A percentile compares a stretch with the other conserved stretches of the same genome.
Conservation (phyloP, 768 basidiomycete species). For the Mycena olivaceomarginata region DNA sequence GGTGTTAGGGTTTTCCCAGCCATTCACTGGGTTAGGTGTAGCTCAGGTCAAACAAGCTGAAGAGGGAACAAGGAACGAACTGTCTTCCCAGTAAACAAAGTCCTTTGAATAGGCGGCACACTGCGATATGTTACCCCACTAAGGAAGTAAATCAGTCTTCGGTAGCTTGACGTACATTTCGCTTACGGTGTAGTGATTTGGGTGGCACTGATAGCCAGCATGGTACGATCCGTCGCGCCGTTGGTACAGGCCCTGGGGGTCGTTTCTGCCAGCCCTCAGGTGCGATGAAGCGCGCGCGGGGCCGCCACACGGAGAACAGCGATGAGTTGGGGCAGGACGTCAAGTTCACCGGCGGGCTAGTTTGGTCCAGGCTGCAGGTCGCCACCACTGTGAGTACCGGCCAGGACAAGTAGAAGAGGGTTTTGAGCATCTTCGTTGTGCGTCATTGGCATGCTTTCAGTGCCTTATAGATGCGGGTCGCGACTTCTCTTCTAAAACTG, state of each 20-base stretch:
- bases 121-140: constrained; percentile 40
- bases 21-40: constrained; percentile 22
- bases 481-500: neutral
- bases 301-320: constrained; percentile 40
- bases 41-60: neutral
- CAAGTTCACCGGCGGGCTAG: constrained; percentile 22
- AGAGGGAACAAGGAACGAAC: constrained; percentile 4
- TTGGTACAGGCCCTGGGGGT: constrained; percentile 39
- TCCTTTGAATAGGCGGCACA: constrained; percentile 39
- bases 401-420: constrained; percentile 15
- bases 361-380: constrained; percentile 35
- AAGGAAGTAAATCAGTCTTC: neutral
- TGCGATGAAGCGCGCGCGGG: constrained; percentile 33
- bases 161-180: neutral
- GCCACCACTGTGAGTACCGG: constrained; percentile 9
- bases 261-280: constrained; percentile 40
- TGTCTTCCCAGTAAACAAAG: constrained; percentile 43
- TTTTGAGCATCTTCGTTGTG: constrained; percentile 12
- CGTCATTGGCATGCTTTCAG: neutral
- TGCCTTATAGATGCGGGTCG: neutral
- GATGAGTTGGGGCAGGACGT: constrained; percentile 36
- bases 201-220: constrained; percentile 40
- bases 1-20: constrained; percentile 41
- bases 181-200: constrained; percentile 27
- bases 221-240: constrained; percentile 38